Evolutionary conservation across 768 basidiomycete species (phyloP).

Genomic region (Rhizopogon vesiculosus): DNA sequence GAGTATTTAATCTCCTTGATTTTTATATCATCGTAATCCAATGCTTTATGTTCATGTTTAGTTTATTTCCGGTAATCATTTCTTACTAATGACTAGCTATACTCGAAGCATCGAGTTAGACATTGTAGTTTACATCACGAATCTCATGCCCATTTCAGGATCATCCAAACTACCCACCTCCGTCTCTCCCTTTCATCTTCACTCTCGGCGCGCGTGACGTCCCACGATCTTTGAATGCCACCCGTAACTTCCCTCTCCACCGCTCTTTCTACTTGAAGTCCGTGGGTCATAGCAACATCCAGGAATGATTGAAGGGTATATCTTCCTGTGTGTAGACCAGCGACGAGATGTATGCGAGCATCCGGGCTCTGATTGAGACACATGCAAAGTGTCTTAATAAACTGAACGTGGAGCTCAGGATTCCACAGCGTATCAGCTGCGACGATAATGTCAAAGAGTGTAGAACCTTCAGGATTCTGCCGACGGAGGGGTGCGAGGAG

Average conservation of each 20-base stretch:
- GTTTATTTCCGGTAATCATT: not conserved
- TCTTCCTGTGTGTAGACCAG: constrained; percentile 72
- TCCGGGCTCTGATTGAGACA: constrained; percentile 39
- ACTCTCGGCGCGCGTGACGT: constrained; percentile 39
- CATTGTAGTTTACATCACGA: not conserved
- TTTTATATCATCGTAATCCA: not conserved
- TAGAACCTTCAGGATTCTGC: constrained; percentile 6
- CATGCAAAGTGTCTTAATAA: constrained; percentile 46
- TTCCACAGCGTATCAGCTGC: constrained; percentile 83
- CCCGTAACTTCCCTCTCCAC: constrained; percentile 46
- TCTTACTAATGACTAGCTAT: not conserved
- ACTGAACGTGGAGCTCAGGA: constrained; percentile 47
- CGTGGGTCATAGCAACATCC: constrained; percentile 28
- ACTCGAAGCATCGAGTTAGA: not conserved
- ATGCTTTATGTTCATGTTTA: not conserved
- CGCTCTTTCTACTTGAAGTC: constrained; percentile 41
- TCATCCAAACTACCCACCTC: constrained; percentile 69
- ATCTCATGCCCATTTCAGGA: constrained; percentile 42
- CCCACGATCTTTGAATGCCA: constrained; percentile 41
- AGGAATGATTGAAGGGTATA: constrained; percentile 68
- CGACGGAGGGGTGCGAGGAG: constrained; percentile 3
- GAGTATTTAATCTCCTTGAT: not conserved
- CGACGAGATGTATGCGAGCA: constrained; percentile 61
- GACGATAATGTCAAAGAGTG: constrained; percentile 58
- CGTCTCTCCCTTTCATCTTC: constrained; percentile 69